These are phyloP conservation scores for Suillus subaureus DNA, from an alignment of 768 basidiomycete species.

Conservation along the genomic window DNA sequence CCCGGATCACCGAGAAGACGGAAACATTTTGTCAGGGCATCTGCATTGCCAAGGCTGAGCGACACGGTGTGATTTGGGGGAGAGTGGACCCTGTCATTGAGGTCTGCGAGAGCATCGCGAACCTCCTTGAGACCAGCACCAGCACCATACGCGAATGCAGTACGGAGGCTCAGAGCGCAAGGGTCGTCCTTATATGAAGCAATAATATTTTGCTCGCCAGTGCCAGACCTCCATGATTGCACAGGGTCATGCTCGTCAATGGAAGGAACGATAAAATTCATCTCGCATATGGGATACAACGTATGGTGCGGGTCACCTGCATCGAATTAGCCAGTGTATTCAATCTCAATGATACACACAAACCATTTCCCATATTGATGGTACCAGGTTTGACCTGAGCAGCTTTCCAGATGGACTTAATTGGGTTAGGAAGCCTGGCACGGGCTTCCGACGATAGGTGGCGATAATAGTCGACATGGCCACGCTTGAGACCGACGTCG, in stretches of 20 bases:
- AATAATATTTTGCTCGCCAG: constrained; percentile 29
- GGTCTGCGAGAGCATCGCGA: constrained; percentile 34
- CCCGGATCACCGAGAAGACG: constrained; percentile 44
- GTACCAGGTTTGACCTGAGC: constrained; percentile 37
- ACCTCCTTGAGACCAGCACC: constrained; percentile 37
- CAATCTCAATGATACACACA: not conserved
- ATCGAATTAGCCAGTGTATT: not conserved
- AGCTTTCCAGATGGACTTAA: constrained; percentile 39
- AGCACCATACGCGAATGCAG: constrained; percentile 43
- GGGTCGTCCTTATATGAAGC: constrained; percentile 32
- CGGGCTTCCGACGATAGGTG: constrained; percentile 38
- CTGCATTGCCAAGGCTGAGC: constrained; percentile 43
- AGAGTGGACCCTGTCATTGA: constrained; percentile 40
- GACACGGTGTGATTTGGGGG: constrained; percentile 35
- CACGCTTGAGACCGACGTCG: constrained; percentile 24
- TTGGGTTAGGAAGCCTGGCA: constrained; percentile 36
- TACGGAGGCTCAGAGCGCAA: constrained; percentile 31
- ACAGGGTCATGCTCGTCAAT: constrained; percentile 31
- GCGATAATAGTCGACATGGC: constrained; percentile 32
- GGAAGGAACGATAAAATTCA: constrained; percentile 39
- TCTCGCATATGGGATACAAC: constrained; percentile 34
- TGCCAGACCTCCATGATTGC: constrained; percentile 30
- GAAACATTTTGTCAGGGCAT: constrained; percentile 44
- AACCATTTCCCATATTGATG: constrained; percentile 42
- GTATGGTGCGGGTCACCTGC: constrained; percentile 37